Base-by-base conservation (phyloP, 306 rosid genomes). In the Astragalus glycyphyllos region DNA sequence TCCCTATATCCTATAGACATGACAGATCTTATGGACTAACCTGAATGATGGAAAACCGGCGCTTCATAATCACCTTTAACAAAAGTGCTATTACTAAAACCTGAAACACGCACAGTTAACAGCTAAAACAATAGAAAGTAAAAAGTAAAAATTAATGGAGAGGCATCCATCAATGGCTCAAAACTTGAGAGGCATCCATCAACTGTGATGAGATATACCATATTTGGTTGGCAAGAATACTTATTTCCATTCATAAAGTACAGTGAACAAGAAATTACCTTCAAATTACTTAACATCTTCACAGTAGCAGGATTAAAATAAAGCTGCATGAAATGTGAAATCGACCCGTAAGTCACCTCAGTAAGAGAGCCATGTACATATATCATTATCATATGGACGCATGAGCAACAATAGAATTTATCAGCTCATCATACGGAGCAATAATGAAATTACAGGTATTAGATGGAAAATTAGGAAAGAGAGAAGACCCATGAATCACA, bases 281-380 rank as follows among this genome's bases (percentile, higher is more conserved):
- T 95, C 84, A 91, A 77, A 84, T 95, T 95, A 85, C 99, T 95
- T 77, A 95, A 85, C 99, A 95, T 95, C 93, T 95, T 95, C 85
- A 95, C 99, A 10, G 99, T 95, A 46, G 99, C 96, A 68, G 99
- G 99, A 81, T 88, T 95, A 75, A 95, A 95, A 83, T 91, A 95
- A 53, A 95, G 89, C 99, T 95, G 97, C 90, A 87, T 7, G 64
- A 80, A 41, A 82, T 37, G 65, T 31, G 65, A 73, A 65, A 72
- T 73, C 73, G 73, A 47, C 41, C 57, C 8, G 14, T 84, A 37
- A 84, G 83, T 60, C 69, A 67, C 58, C 41, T 54, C 71, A 45
- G 5, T 45, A 54, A 67, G 51, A 47, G 31, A 29, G 10, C 49
- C 45, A 23, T 8, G 26, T 16, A 48, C 49, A 78, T 61, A 77